Percentiles rank a stretch among this genome's conserved stretches.
These are phyloP conservation scores for Termitomyces sp. DNA, from an alignment of 768 basidiomycete species.

Conservation along the genomic window DNA sequence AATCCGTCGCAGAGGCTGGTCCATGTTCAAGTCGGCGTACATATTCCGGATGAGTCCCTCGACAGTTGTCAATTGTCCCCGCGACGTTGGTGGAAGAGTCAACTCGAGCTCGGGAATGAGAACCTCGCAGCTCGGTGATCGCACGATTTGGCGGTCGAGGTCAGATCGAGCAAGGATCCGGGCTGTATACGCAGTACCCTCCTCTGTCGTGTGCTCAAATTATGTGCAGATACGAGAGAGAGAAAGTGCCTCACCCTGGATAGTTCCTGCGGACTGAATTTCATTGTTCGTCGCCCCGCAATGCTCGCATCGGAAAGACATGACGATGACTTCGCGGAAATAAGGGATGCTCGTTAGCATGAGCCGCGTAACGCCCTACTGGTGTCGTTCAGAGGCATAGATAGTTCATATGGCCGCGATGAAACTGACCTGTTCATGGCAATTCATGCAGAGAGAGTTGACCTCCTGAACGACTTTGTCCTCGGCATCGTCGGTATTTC, in stretches of 20 bases:
- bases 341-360: constrained; percentile 93
- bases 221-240: not conserved
- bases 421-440: constrained; percentile 75
- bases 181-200: constrained; percentile 80
- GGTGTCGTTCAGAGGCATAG: constrained; percentile 19
- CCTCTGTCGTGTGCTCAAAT: constrained; percentile 45
- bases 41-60: constrained; percentile 90
- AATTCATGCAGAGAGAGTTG: constrained; percentile 93
- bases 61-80: constrained; percentile 94
- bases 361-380: constrained; percentile 83
- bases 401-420: not conserved
- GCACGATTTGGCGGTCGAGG: constrained; percentile 90
- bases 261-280: constrained; percentile 84
- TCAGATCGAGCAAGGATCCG: constrained; percentile 72
- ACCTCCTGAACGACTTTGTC: constrained; percentile 78
- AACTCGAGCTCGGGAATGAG: constrained; percentile 85
- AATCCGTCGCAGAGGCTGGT: constrained; percentile 81
- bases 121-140: constrained; percentile 80
- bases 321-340: constrained; percentile 92
- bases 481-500: constrained; percentile 34
- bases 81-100: constrained; percentile 78
- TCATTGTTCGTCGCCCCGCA: constrained; percentile 92
- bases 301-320: constrained; percentile 95
- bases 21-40: constrained; percentile 70
- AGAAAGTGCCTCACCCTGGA: constrained; percentile 58